These are phyloP conservation scores for Jamesozyma gamospora DNA, from an alignment of 805 yeast genomes.

Conservation along the genomic window DNA sequence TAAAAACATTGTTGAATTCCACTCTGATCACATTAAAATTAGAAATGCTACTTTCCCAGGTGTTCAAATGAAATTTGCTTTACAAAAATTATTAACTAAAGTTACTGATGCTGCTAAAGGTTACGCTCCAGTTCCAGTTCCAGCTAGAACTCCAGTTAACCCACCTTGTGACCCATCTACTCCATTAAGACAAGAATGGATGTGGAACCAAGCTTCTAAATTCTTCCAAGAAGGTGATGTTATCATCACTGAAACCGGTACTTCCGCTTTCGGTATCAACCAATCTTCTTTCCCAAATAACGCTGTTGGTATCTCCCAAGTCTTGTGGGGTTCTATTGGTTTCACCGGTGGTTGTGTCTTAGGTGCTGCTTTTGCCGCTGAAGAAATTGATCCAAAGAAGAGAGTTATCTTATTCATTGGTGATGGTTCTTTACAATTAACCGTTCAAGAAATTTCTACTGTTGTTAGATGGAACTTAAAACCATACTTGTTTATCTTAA, in stretches of 20 bases:
- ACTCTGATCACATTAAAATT: conserved; percentile 64
- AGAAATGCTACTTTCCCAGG: conserved; percentile 62
- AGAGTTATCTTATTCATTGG: conserved; percentile 63
- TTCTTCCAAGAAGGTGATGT: conserved; percentile 61
- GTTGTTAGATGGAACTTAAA: conserved; percentile 56
- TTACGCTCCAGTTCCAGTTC: conserved; percentile 47
- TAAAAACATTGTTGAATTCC: conserved; percentile 67
- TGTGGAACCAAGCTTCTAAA: conserved; percentile 54
- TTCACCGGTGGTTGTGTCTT: conserved; percentile 56
- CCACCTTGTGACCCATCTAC: conserved; percentile 36
- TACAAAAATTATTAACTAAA: conserved; percentile 34
- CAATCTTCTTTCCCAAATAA: conserved; percentile 55
- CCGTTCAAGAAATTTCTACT: conserved; percentile 65
- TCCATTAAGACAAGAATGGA: conserved; percentile 53
- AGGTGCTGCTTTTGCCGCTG: conserved; percentile 62
- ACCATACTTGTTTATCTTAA: conserved; percentile 60
- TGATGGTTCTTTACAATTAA: conserved; percentile 68
- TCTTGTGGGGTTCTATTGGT: conserved; percentile 70
- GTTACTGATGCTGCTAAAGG: conserved; percentile 32
- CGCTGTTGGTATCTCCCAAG: conserved; percentile 61
- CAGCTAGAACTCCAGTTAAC: conserved; percentile 39
- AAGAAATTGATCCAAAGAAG: conserved; percentile 48
- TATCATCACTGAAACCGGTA: conserved; percentile 63
- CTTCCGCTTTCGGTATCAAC: conserved; percentile 63
- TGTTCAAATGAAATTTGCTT: conserved; percentile 55